phyloP scores from a whole-genome alignment of 2,329 filamentous ascomycete species.

The Trematosphaeria pertusa region DNA sequence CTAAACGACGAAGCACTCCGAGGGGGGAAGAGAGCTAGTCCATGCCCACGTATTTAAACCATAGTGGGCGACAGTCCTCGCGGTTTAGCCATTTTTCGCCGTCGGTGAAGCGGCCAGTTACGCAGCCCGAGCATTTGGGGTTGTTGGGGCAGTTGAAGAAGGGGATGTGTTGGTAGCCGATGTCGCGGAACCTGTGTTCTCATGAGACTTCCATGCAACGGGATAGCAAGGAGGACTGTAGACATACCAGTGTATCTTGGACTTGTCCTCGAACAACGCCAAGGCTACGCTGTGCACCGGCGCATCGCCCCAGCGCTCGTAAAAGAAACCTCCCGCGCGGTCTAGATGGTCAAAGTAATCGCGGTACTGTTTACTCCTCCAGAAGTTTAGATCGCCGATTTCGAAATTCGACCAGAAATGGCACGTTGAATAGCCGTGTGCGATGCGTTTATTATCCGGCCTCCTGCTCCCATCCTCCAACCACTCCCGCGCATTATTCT shows the following conservation, averaged over 20 bases:
- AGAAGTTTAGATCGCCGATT: constrained; percentile 91
- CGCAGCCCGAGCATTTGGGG: constrained; percentile 87
- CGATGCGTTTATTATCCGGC: constrained; percentile 79
- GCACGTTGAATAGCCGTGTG: constrained; percentile 95
- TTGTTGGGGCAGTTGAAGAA: constrained; percentile 99
- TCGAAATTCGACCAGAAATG: constrained; percentile 99
- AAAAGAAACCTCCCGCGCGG: constrained; percentile 94
- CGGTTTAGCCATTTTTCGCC: constrained; percentile 84
- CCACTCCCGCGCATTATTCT: constrained; percentile 89
- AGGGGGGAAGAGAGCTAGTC: too few relatives aligned
- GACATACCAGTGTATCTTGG: constrained; percentile 88
- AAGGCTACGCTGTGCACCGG: constrained; percentile 95
- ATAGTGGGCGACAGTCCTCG: constrained; percentile 94
- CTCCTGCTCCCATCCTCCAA: constrained; percentile 78
- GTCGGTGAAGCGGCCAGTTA: constrained; percentile 86
- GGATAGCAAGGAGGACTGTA: constrained; percentile 1
- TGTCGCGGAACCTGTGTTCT: constrained; percentile 94
- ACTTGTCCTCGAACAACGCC: constrained; percentile 88
- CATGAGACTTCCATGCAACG: not conserved
- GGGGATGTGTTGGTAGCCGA: constrained; percentile 97
- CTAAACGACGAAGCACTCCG: too few relatives aligned
- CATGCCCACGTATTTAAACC: constrained; percentile 94
- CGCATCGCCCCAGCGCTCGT: constrained; percentile 97
- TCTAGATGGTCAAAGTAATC: constrained; percentile 97
- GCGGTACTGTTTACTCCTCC: constrained; percentile 87